A percentile compares a stretch with the other conserved stretches of the same genome.
Evolutionary conservation across 139 green algal species (phyloP).

Genomic region (Chloropicon primus): DNA sequence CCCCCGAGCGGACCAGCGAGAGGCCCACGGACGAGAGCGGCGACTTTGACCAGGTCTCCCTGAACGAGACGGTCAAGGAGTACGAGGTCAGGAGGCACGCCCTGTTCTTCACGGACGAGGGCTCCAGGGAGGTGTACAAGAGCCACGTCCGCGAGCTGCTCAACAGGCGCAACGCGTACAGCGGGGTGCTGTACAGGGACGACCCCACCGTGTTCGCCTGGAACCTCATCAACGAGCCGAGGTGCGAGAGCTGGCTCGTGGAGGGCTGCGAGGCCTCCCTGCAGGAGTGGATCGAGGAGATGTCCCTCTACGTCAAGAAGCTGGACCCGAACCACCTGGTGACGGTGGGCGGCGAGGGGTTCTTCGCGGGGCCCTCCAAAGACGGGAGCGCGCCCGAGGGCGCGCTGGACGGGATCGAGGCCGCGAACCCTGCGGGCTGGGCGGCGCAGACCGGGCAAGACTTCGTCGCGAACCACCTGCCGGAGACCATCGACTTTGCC

Average conservation of each 20-base stretch:
- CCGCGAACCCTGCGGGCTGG: slow-evolving; percentile 26
- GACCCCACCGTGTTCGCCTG: slow-evolving; percentile 59
- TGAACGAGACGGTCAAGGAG: slow-evolving; percentile 10
- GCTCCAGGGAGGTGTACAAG: slow-evolving; percentile 35
- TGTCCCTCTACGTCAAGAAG: slow-evolving; percentile 31
- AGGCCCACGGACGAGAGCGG: slow-evolving; percentile 18
- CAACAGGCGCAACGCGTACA: slow-evolving; percentile 27
- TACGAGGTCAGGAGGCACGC: slow-evolving; percentile 36
- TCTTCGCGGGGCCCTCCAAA: slow-evolving; percentile 15
- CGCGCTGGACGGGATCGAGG: neutral
- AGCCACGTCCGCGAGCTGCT: slow-evolving; percentile 28
- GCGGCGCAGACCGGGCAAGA: slow-evolving; percentile 31
- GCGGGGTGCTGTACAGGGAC: slow-evolving; percentile 28
- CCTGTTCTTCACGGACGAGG: slow-evolving; percentile 52
- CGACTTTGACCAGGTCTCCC: slow-evolving; percentile 17
- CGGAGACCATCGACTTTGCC: slow-evolving; percentile 37
- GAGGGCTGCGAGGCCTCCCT: neutral
- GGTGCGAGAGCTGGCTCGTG: slow-evolving; percentile 8
- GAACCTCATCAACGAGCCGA: slow-evolving; percentile 47
- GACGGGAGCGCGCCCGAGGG: neutral
- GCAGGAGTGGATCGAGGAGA: slow-evolving; percentile 24
- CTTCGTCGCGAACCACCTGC: slow-evolving; percentile 28
- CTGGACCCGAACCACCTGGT: slow-evolving; percentile 33
- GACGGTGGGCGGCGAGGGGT: slow-evolving; percentile 31
- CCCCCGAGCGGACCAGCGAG: slow-evolving; percentile 7